Conservation (phyloP, 1,284 basidiomycete species). For the Melampsora americana region DNA sequence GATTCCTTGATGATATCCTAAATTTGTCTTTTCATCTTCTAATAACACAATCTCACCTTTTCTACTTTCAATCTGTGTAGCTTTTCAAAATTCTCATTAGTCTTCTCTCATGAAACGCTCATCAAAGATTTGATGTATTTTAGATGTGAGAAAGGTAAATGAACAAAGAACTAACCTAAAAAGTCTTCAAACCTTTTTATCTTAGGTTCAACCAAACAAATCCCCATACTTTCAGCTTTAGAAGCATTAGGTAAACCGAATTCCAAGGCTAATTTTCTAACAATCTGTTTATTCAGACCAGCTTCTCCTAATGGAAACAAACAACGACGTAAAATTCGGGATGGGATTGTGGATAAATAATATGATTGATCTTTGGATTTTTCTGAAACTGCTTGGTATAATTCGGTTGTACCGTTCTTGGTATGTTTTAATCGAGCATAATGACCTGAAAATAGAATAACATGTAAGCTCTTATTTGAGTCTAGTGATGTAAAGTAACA, state of each 20-base stretch:
- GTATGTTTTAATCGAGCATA: constrained; percentile 65
- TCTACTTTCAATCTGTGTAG: constrained; percentile 69
- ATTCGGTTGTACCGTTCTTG: constrained; percentile 48
- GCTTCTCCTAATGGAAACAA: constrained; percentile 71
- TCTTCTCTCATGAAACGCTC: too few species aligned
- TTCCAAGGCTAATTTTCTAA: constrained; percentile 71
- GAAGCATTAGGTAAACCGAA: constrained; percentile 71
- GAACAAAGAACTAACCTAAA: constrained; percentile 60
- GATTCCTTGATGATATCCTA: constrained; percentile 71
- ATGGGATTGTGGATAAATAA: constrained; percentile 76
- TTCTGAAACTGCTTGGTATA: constrained; percentile 65
- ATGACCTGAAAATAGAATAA: constrained; percentile 63
- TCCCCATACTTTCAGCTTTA: constrained; percentile 84
- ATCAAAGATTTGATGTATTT: too few species aligned
- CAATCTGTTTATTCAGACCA: constrained; percentile 64
- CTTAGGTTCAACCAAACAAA: constrained; percentile 85
- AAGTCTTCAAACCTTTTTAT: constrained; percentile 70
- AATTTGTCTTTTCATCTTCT: constrained; percentile 59
- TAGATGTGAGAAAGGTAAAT: too few species aligned
- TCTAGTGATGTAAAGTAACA: too few species aligned
- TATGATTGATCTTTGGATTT: constrained; percentile 84
- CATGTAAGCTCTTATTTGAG: too few species aligned
- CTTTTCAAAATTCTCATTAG: constrained; percentile 56
- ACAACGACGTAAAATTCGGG: constrained; percentile 64
- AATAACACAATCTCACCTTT: constrained; percentile 66